phyloP scores from a whole-genome alignment of 495 filamentous ascomycete genomes.

The Penicillium odoratum region DNA sequence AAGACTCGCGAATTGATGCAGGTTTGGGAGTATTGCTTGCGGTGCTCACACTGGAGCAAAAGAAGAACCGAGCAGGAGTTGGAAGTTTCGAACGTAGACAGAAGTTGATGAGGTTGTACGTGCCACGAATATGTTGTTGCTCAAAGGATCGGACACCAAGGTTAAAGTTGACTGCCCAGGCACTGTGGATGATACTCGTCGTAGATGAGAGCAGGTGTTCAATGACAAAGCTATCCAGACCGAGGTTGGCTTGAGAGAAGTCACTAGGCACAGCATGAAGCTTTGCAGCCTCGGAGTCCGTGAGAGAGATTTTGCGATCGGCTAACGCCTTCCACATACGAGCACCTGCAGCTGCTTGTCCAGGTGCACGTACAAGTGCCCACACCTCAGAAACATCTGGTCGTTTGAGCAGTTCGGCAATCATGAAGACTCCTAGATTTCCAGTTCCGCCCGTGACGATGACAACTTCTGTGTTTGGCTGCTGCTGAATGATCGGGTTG shows the following conservation, averaged over 20 bases:
- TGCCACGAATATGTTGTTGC: constrained; percentile 56
- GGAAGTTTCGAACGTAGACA: constrained; percentile 41
- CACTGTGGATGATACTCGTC: constrained; percentile 59
- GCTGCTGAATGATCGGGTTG: constrained; percentile 17
- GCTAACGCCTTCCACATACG: constrained; percentile 23
- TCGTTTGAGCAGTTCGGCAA: constrained; percentile 39
- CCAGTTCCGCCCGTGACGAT: constrained; percentile 63
- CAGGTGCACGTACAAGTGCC: constrained; percentile 57
- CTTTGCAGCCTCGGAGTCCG: constrained; percentile 20
- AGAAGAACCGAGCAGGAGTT: constrained; percentile 46
- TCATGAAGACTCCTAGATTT: constrained; percentile 58
- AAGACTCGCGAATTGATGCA: constrained; percentile 45
- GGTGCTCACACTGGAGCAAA: constrained; percentile 62
- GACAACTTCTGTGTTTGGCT: constrained; percentile 21
- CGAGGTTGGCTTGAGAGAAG: constrained; percentile 42
- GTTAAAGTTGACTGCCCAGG: constrained; percentile 77
- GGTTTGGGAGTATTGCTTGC: constrained; percentile 36
- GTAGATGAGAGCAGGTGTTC: constrained; percentile 39
- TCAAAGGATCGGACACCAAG: constrained; percentile 60
- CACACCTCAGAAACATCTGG: constrained; percentile 44
- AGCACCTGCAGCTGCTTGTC: constrained; percentile 24
- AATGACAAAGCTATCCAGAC: constrained; percentile 40
- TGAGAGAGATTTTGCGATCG: constrained; percentile 23
- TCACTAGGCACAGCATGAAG: constrained; percentile 25
- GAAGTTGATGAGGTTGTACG: constrained; percentile 60